Evolutionary conservation across 2,329 filamentous ascomycete genomes (phyloP).

Genomic region (Diplodia intermedia): DNA sequence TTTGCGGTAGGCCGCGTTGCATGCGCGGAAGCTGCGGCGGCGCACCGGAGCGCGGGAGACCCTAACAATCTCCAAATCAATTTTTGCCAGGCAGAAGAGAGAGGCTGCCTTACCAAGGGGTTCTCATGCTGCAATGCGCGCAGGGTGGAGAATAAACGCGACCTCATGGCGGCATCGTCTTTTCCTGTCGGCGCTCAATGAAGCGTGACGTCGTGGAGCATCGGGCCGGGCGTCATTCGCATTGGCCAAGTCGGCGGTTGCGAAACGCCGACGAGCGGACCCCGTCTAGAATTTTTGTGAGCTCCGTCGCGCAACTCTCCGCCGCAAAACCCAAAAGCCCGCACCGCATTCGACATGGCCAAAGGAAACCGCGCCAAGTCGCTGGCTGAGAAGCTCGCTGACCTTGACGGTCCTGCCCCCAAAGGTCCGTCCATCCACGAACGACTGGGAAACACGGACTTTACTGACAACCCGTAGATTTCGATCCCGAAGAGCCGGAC

Average conservation of each 20-base stretch:
- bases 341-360: slow-evolving; percentile 42
- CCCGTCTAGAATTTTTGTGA: slow-evolving; percentile 29
- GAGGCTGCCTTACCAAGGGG: slow-evolving; percentile 68
- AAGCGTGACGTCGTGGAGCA: slow-evolving; percentile 28
- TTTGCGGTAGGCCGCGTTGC: slow-evolving; percentile 81
- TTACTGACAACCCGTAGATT: slow-evolving; percentile 62
- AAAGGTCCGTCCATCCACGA: slow-evolving; percentile 38
- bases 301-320: background rate
- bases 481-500: slow-evolving; percentile 76
- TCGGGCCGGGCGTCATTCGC: background rate
- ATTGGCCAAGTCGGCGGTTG: background rate
- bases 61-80: slow-evolving; percentile 60
- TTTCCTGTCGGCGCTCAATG: background rate
- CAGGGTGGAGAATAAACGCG: slow-evolving; percentile 62
- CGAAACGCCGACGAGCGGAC: slow-evolving; percentile 1
- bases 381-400: slow-evolving; percentile 66
- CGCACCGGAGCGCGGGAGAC: slow-evolving; percentile 76
- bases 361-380: slow-evolving; percentile 48
- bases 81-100: background rate
- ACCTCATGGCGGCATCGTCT: slow-evolving; percentile 43
- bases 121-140: slow-evolving; percentile 76
- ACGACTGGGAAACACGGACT: background rate
- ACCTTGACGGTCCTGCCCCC: slow-evolving; percentile 62
- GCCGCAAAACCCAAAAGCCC: slow-evolving; percentile 38
- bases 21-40: slow-evolving; percentile 73